Evolutionary conservation across 2,329 filamentous ascomycete genomes (phyloP), one percentile per base, ranked within the genome.

Genomic region (Sporothrix protearum): DNA sequence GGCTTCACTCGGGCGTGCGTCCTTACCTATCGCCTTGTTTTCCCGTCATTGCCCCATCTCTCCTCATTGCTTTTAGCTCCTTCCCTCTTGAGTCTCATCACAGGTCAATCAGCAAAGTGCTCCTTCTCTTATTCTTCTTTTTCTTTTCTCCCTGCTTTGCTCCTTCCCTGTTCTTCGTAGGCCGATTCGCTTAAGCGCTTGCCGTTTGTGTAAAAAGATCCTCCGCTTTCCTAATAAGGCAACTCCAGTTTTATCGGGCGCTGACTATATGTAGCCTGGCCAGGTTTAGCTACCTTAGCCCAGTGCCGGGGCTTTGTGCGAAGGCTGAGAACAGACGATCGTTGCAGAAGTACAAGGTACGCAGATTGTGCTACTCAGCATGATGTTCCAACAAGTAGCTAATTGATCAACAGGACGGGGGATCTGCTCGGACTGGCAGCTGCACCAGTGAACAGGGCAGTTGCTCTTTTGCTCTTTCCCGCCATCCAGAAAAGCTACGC

Each of bases 201-300:
- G 64, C 47, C 30, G 47, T 10, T 68, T 22, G 49, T 68, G 66
- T 55, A 55, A 68, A 30, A 39, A 51, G 7, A 42, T 7, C 49
- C 66, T 42, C 49, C 66, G 47, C 49, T 68, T 68, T 68, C 66
- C 66, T 42, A 42, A 55, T 55, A 3, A 4, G 66, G 49, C 49
- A 57, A 39, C 66, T 55, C 49, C 49, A 25, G n/a, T 8, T 16
- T 19, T 25, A 10, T 39, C 30, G 33, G 28, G 64, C 64, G 39
- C 30, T 3, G 25, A 6, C 12, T 14, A 45, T 8, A 45, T 12
- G 25, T 9, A 30, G 61, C 61, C 42, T 49, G 39, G 22, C 63
- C 63, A 66, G 63, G 63, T 25, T 22, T 30, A 49, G 59, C 28
- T 8, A 19, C 28, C 25, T 19, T 3, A 57, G 25, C 3, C 33